These are phyloP conservation scores for Exophiala calicioides DNA, from an alignment of 2,329 filamentous ascomycete genomes.

Conservation along the genomic window DNA sequence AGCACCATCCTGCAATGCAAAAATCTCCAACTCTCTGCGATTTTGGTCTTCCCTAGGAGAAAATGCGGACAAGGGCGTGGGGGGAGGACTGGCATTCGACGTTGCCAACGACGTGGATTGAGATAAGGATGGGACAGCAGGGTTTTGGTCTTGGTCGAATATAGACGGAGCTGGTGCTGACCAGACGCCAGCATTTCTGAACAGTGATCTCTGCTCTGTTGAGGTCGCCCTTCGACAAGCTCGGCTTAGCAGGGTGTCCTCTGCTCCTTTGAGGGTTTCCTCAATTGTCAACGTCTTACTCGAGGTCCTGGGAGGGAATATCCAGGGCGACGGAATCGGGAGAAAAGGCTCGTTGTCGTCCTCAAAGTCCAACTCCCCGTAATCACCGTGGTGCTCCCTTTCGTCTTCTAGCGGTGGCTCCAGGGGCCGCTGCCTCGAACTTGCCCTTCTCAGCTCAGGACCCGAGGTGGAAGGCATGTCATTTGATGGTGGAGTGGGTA, in stretches of 20 bases:
- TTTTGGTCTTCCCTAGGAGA: slow-evolving; percentile 25
- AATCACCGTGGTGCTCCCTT: not conserved
- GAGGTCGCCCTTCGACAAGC: slow-evolving; percentile 4
- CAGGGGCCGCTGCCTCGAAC: no score
- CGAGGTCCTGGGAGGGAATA: slow-evolving; percentile 15
- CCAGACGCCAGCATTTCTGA: slow-evolving; percentile 19
- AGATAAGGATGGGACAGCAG: slow-evolving; percentile 14
- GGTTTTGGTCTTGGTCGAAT: slow-evolving; percentile 4
- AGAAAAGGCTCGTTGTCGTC: slow-evolving; percentile 7
- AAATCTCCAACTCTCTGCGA: slow-evolving; percentile 25
- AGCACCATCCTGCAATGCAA: slow-evolving; percentile 21
- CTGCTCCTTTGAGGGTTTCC: not conserved
- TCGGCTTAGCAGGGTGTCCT: not conserved
- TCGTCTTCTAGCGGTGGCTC: no score
- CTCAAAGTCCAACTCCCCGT: slow-evolving; percentile 2
- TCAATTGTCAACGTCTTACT: slow-evolving; percentile 7
- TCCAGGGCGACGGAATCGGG: slow-evolving; percentile 4
- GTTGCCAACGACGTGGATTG: slow-evolving; percentile 15
- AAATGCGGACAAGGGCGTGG: slow-evolving; percentile 16
- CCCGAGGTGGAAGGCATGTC: not conserved
- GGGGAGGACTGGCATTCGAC: slow-evolving; percentile 13
- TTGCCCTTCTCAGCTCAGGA: no score
- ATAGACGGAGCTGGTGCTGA: not conserved
- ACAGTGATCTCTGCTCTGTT: slow-evolving; percentile 3
- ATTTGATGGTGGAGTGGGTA: slow-evolving; percentile 1